A percentile compares a stretch with the other conserved stretches of the same genome.
Conservation (phyloP, 2,329 filamentous ascomycete genomes). For the Parasarocladium wereldwijsianum region DNA sequence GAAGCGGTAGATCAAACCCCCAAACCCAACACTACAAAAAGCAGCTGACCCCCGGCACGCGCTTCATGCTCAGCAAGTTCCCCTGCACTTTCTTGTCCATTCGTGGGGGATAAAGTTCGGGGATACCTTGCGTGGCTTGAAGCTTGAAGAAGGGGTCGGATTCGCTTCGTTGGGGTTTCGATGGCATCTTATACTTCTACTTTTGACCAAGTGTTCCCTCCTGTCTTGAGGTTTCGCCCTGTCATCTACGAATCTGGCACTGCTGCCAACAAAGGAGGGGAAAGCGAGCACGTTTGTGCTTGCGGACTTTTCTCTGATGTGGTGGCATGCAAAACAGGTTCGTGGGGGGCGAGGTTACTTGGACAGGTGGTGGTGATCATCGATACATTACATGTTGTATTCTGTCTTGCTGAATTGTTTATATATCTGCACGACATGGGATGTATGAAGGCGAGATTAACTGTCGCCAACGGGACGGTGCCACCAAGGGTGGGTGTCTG, state of each 20-base stretch:
- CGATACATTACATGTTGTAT: constrained; percentile 32
- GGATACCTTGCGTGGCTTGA: background rate
- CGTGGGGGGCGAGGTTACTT: constrained; percentile 14
- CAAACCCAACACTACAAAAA: constrained; percentile 7
- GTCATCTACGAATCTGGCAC: too few relatives aligned
- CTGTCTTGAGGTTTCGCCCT: constrained; percentile 1
- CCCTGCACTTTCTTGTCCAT: constrained; percentile 26
- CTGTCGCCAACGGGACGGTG: too few relatives aligned
- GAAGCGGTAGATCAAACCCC: constrained; percentile 48
- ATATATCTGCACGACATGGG: background rate
- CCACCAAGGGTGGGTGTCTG: too few relatives aligned
- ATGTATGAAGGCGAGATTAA: too few relatives aligned
- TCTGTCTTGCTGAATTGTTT: background rate
- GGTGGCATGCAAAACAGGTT: constrained; percentile 6
- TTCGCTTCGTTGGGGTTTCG: constrained; percentile 3
- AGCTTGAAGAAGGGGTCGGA: background rate
- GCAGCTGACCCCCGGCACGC: constrained; percentile 17
- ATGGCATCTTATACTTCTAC: constrained; percentile 2
- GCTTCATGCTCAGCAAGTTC: too few relatives aligned
- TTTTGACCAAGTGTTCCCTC: constrained; percentile 5
- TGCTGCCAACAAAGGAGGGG: too few relatives aligned
- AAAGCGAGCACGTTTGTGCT: constrained; percentile 1
- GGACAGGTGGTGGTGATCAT: constrained; percentile 22
- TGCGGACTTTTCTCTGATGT: constrained; percentile 6
- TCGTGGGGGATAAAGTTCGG: background rate